Evolutionary conservation across 176 grass and related monocot species (phyloP), one percentile per base, ranked within the genome.

Genomic region (Phyllostachys edulis): DNA sequence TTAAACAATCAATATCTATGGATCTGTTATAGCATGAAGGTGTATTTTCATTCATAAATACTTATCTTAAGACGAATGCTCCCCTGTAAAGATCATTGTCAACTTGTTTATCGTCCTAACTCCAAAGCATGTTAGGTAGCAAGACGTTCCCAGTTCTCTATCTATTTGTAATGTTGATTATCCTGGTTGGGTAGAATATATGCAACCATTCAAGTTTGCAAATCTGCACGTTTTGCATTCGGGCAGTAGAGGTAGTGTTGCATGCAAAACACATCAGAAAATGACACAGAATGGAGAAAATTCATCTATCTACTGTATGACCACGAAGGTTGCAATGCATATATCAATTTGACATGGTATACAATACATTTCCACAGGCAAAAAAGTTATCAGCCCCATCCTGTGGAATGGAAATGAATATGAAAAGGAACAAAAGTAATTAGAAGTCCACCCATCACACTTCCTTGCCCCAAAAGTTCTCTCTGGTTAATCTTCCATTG

Each of bases 321-420:
- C 41, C 20, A 39, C 49, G 27, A 50, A 73, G 27, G 41, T 83
- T 84, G 60, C 15, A 14, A 20, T 16, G 47, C 72, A 57, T 1
- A 4, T 32, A 55, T 67, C 62, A 57, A 67, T 57, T 82, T 76
- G 29, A 74, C 56, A 47, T 55, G 34, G 16, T 56, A 84, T 67
- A 54, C 14, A n/a, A 75, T 36, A 74, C 51, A 84, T 38, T 29
- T 75, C 20, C 61, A 84, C 4, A 63, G 20, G 38, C 52, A 61
- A 82, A 66, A 21, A 29, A 69, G 51, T 38, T 57, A 13, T 17
- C 18, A n/a, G 56, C 49, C 21, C 5, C 23, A 69, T 69, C 45
- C 34, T 38, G 47, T 20, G 36, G 2, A 68, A 81, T 32, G 15
- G 45, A 73, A 50, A 73, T 56, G 13, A 81, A 41, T 81, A 69